Evolutionary conservation across 257 asterid species (phyloP), one percentile per base, ranked within the genome.

Genomic region (Rauvolfia tetraphylla): DNA sequence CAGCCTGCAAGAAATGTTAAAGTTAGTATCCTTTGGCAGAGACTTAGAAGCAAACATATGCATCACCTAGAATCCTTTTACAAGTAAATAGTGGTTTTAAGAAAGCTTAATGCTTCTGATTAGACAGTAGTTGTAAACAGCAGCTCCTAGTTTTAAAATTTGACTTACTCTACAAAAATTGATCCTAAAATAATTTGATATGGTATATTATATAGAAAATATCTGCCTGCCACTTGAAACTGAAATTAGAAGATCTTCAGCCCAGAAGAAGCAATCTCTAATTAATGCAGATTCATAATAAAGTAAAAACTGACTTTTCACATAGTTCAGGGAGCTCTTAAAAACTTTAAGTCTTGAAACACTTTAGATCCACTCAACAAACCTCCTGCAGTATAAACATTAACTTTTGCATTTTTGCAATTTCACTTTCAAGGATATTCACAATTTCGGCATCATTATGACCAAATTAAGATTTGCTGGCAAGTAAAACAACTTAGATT

Each of bases 1-100:
- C 80, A 77, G 78, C 86, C 84, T 83, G 86, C 70, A 73, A 29
- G 34, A 44, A 36, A 22, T 41, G 27, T 3, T 5, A 4, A 51
- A 51, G 57, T 51, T 18, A 51, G 23, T 48, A 72, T 72, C 22
- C 23, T 38, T 33, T 62, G 15, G 66, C 76, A 27, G 72, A 72
- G 33, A 63, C 23, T 63, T 31, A 12, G 27, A 66, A 66, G 48
- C 38, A 36, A 9, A 66, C 17, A 36, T 2, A 38, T 68, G 42
- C 38, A 44, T 25, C 61, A 20, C 42, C 59, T 34, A 72, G 7
- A 72, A 49, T 72, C 33, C 34, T 27, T 27, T 34, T 33, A 29
- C 29, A 23, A 48, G 33, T 33, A 23, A 33, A 66, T 66, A 22
- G n/a, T 66, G 6, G 49, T 39, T 18, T 20, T 13, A 66, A 61